Conservation (phyloP, 805 yeast species). For the Candida koratica region DNA sequence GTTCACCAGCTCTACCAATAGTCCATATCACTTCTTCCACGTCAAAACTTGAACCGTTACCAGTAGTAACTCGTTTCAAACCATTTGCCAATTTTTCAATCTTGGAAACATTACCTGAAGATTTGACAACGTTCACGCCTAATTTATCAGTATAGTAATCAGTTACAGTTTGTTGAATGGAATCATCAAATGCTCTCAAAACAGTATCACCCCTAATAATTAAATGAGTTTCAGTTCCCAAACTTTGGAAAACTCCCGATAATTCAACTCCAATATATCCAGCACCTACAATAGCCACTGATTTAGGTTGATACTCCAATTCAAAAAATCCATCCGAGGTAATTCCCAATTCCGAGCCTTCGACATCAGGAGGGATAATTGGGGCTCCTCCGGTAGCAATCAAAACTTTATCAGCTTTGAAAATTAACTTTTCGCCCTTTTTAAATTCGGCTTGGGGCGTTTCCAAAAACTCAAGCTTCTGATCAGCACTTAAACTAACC, state of each 20-base stretch:
- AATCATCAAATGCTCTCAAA: constrained; percentile 79
- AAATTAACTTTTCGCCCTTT: constrained; percentile 54
- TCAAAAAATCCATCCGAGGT: constrained; percentile 90
- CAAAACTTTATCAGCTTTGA: constrained; percentile 76
- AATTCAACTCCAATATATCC: constrained; percentile 97
- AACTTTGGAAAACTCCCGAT: constrained; percentile 87
- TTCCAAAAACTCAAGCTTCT: constrained; percentile 33
- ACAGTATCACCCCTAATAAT: constrained; percentile 90
- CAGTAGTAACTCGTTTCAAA: constrained; percentile 34
- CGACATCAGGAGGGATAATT: constrained; percentile 60
- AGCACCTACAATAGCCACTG: constrained; percentile 94
- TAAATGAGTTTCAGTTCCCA: constrained; percentile 82
- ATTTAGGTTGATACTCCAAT: constrained; percentile 77
- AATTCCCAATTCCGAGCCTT: constrained; percentile 80
- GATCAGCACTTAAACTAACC: constrained; percentile 51
- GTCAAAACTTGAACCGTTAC: constrained; percentile 35
- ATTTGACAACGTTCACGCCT: constrained; percentile 79
- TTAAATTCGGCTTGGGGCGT: constrained; percentile 21
- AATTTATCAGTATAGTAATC: constrained; percentile 68
- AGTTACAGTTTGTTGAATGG: constrained; percentile 75
- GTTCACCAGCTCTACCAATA: constrained; percentile 78
- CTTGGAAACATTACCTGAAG: constrained; percentile 42
- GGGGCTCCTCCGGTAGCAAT: constrained; percentile 95
- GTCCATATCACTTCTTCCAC: constrained; percentile 93
- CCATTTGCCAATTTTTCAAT: constrained; percentile 33